Conservation (phyloP, 352 stramenopile genomes). For the Phytophthora rubi region DNA sequence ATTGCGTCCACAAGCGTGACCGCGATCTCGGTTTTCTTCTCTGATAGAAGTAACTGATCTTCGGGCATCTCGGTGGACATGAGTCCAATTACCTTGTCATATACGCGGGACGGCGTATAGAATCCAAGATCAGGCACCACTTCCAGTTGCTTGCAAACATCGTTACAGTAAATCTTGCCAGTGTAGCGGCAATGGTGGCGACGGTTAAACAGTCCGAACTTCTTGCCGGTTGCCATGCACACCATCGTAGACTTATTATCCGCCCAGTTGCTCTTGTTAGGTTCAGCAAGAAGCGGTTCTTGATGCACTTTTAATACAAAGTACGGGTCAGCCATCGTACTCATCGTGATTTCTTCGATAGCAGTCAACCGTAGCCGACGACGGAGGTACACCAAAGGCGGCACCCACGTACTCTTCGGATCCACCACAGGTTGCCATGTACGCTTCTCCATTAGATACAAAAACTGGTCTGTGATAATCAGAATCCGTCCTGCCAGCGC, state of each 20-base stretch:
- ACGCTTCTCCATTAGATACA: slow-evolving; percentile 85
- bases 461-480: slow-evolving; percentile 71
- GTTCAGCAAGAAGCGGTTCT: slow-evolving; percentile 57
- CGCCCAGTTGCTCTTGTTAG: slow-evolving; percentile 84
- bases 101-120: slow-evolving; percentile 81
- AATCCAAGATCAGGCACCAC: slow-evolving; percentile 84
- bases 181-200: slow-evolving; percentile 89
- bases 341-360: slow-evolving; percentile 84
- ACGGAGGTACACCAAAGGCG: slow-evolving; percentile 76
- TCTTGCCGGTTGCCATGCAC: slow-evolving; percentile 87
- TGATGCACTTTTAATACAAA: slow-evolving; percentile 75
- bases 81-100: slow-evolving; percentile 76
- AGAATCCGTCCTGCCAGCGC: slow-evolving; percentile 53
- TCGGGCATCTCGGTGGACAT: slow-evolving; percentile 87
- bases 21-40: slow-evolving; percentile 90
- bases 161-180: slow-evolving; percentile 87
- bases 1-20: slow-evolving; percentile 87
- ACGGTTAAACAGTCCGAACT: slow-evolving; percentile 89
- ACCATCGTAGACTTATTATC: slow-evolving; percentile 86
- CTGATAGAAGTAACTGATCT: slow-evolving; percentile 77
- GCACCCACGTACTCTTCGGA: slow-evolving; percentile 57
- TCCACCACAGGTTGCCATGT: slow-evolving; percentile 64
- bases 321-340: slow-evolving; percentile 81
- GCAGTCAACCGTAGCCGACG: slow-evolving; percentile 63
- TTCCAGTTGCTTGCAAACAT: slow-evolving; percentile 81